Evolutionary conservation across 495 filamentous ascomycete species (phyloP), one percentile per base, ranked within the genome.

Genomic region (Copromyces sp.): DNA sequence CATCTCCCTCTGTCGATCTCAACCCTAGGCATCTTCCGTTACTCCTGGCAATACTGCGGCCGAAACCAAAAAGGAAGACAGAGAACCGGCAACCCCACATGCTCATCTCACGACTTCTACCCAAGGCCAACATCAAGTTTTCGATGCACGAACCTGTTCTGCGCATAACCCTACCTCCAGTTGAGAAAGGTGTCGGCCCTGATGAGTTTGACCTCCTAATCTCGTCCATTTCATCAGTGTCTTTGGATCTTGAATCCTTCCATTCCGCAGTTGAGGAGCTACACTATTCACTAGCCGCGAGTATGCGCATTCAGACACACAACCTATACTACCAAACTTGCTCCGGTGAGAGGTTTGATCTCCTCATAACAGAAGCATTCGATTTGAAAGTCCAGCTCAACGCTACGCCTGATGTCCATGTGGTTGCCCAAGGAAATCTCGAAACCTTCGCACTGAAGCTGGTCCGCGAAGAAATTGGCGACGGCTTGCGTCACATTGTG

Each of bases 141-240:
- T 97, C 95, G 3, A 90, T 99, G 77, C 95, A 98, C 75, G 96
- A 99, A 79, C 95, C 95, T 1, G 96, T 98, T 16, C 77, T 97
- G 75, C 90, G 95, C 75, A 93, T 98, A 75, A 86, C 94, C 2
- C 86, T 99, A 38, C 95, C 94, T 9, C 86, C 87, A 4, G 85
- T 88, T 9, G 78, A 86, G 68, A 84, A 83, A 72, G 88, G 90
- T 0, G 86, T 89, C 70, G 90, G 93, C 72, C 84, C 89, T 12
- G 88, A 89, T 65, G 93, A 97, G 74, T 97, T 94, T 74, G 97
- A 98, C 77, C 87, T 99, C 12, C 90, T 99, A 35, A 97, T 99
- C 37, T 95, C 92, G 8, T 93, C 94, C 39, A 91, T 97, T 44
- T 98, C 95, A 0, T 97, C 94, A 0, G 89, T 98, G 40, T 94